These are phyloP conservation scores for Termitomyces sp. DNA, from an alignment of 1,284 basidiomycete species.

Conservation along the genomic window DNA sequence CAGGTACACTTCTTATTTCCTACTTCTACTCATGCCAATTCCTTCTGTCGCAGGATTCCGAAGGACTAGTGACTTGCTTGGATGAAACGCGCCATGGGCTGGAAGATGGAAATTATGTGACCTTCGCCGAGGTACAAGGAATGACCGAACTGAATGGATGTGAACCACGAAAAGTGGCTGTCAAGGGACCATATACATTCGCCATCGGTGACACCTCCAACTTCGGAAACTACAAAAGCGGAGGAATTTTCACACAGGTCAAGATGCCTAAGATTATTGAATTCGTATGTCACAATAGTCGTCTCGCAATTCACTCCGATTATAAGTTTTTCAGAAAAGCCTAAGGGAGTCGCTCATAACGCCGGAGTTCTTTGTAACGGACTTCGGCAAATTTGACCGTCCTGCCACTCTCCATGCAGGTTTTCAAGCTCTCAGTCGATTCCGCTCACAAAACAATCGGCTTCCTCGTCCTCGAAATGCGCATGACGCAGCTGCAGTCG, in stretches of 20 bases:
- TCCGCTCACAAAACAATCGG: slow-evolving; percentile 62
- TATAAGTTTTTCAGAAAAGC: slow-evolving; percentile 65
- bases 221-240: slow-evolving; percentile 77
- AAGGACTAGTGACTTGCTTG: slow-evolving; percentile 92
- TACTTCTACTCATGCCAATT: not conserved
- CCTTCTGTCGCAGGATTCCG: slow-evolving; percentile 52
- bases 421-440: slow-evolving; percentile 92
- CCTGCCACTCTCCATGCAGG: slow-evolving; percentile 88
- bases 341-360: slow-evolving; percentile 79
- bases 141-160: slow-evolving; percentile 90
- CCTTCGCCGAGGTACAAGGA: slow-evolving; percentile 96
- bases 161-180: slow-evolving; percentile 87
- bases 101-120: slow-evolving; percentile 97
- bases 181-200: slow-evolving; percentile 97
- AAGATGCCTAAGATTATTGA: slow-evolving; percentile 97
- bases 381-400: slow-evolving; percentile 97
- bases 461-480: slow-evolving; percentile 83
- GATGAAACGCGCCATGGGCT: slow-evolving; percentile 98
- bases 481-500: slow-evolving; percentile 72
- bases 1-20: slow-evolving; percentile 42
- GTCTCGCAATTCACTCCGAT: not conserved
- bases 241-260: slow-evolving; percentile 97
- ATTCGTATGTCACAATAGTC: slow-evolving; percentile 59
- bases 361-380: slow-evolving; percentile 92
- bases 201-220: slow-evolving; percentile 86